Evolutionary conservation across 2,329 filamentous ascomycete genomes (phyloP).

Genomic region (Claviceps maximensis): DNA sequence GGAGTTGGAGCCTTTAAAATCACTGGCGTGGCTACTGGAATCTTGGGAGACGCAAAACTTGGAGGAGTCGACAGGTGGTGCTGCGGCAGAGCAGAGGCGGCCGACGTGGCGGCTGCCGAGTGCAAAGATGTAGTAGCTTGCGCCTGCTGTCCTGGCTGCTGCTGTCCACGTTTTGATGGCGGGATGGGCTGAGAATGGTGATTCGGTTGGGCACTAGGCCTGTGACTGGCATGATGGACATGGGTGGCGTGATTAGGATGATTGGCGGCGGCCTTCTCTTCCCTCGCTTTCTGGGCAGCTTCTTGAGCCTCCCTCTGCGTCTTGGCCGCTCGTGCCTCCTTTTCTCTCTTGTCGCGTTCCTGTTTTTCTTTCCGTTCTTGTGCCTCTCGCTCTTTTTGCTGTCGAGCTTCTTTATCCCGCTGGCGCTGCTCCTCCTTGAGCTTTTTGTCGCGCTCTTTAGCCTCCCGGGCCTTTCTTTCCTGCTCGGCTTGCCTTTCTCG

Average conservation of each 20-base stretch:
- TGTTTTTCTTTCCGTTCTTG: slow-evolving; percentile 49
- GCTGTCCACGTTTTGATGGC: slow-evolving; percentile 12
- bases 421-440: slow-evolving; percentile 70
- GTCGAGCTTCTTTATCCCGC: slow-evolving; percentile 64
- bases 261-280: slow-evolving; percentile 31
- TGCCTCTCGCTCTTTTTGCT: slow-evolving; percentile 57
- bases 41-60: slow-evolving; percentile 62
- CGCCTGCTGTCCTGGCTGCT: slow-evolving; percentile 13
- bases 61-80: slow-evolving; percentile 41
- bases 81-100: slow-evolving; percentile 34
- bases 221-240: slow-evolving; percentile 3
- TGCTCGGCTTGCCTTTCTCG: slow-evolving; percentile 73
- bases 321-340: slow-evolving; percentile 41
- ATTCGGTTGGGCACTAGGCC: slow-evolving; percentile 22
- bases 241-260: slow-evolving; percentile 1
- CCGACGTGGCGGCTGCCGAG: neutral
- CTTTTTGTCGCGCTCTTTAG: slow-evolving; percentile 62
- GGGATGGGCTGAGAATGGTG: slow-evolving; percentile 9
- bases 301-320: slow-evolving; percentile 45
- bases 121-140: slow-evolving; percentile 31
- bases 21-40: slow-evolving; percentile 65
- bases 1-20: slow-evolving; percentile 74
- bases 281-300: slow-evolving; percentile 52
- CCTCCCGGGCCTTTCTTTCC: slow-evolving; percentile 61
- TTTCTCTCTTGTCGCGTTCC: slow-evolving; percentile 48